Conservation (phyloP, 2,329 filamentous ascomycete species). For the Alternaria novae-zelandiae region DNA sequence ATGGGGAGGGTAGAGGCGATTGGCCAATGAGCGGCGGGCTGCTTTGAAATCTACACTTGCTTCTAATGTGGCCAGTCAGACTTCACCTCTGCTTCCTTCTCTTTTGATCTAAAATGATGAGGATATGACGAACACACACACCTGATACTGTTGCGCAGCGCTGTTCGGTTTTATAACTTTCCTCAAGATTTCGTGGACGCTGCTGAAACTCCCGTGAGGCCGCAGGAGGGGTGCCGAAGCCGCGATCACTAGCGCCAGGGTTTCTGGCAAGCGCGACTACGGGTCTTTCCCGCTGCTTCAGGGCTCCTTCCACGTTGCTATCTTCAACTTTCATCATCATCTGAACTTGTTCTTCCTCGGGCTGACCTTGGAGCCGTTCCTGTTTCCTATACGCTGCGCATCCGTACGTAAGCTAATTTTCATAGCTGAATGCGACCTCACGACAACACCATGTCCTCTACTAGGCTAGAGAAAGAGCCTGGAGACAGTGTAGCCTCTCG, state of each 20-base stretch:
- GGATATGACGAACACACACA: background rate
- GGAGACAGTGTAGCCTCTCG: background rate
- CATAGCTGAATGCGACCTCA: background rate
- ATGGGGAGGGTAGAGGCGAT: background rate
- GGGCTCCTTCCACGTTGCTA: background rate
- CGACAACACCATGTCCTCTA: background rate
- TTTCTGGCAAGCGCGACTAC: constrained; percentile 1
- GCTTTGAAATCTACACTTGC: constrained; percentile 3
- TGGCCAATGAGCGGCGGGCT: constrained; percentile 2
- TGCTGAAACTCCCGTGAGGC: constrained; percentile 5
- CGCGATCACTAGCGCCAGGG: constrained; percentile 1
- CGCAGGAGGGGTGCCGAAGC: constrained; percentile 14
- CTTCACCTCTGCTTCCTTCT: background rate
- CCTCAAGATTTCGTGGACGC: background rate
- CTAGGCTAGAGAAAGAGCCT: background rate
- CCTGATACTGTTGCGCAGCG: background rate
- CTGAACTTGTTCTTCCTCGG: background rate
- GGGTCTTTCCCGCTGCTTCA: background rate
- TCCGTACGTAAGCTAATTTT: background rate
- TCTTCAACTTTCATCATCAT: background rate
- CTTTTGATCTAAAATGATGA: background rate
- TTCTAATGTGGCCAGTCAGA: constrained; percentile 9
- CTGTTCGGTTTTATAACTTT: background rate
- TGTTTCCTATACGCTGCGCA: background rate
- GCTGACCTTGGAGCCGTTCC: background rate